phyloP scores from a whole-genome alignment of 805 yeast genomes.

The Saccharomycopsis selenospora region DNA sequence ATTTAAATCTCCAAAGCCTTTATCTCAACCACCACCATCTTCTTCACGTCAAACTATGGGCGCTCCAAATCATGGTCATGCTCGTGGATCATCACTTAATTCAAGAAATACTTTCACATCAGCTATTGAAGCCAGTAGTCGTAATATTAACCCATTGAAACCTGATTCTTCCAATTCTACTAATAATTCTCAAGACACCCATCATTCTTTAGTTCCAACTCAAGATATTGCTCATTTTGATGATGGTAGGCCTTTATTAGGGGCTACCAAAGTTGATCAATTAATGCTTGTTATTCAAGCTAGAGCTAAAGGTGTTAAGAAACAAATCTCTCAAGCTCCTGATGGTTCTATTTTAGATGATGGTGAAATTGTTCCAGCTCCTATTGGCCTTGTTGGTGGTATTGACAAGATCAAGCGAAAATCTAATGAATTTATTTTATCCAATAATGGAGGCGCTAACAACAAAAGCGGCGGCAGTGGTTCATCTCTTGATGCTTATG shows the following conservation, averaged over 20 bases:
- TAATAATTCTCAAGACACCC: constrained; percentile 23
- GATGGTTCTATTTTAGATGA: constrained; percentile 65
- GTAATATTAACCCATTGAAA: constrained; percentile 17
- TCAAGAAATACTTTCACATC: constrained; percentile 17
- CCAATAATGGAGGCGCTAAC: constrained; percentile 28
- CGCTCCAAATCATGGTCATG: neutral
- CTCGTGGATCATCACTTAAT: neutral
- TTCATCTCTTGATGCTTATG: neutral
- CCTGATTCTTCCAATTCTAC: constrained; percentile 17
- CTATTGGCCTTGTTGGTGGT: constrained; percentile 69
- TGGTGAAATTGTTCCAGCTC: constrained; percentile 46
- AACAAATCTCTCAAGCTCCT: constrained; percentile 52
- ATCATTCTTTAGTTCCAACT: constrained; percentile 35
- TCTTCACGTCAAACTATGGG: constrained; percentile 5
- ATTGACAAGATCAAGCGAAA: constrained; percentile 52
- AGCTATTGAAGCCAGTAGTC: constrained; percentile 14
- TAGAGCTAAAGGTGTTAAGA: constrained; percentile 66
- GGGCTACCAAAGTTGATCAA: constrained; percentile 87
- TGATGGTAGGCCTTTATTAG: constrained; percentile 64
- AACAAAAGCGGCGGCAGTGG: neutral
- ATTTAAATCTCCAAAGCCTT: too few species aligned
- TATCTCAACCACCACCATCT: too few species aligned
- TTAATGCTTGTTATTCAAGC: constrained; percentile 89
- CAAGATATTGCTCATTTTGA: constrained; percentile 43
- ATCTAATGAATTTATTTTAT: constrained; percentile 18